phyloP scores from a whole-genome alignment of 2,329 filamentous ascomycete genomes.

The Madurella mycetomatis region DNA sequence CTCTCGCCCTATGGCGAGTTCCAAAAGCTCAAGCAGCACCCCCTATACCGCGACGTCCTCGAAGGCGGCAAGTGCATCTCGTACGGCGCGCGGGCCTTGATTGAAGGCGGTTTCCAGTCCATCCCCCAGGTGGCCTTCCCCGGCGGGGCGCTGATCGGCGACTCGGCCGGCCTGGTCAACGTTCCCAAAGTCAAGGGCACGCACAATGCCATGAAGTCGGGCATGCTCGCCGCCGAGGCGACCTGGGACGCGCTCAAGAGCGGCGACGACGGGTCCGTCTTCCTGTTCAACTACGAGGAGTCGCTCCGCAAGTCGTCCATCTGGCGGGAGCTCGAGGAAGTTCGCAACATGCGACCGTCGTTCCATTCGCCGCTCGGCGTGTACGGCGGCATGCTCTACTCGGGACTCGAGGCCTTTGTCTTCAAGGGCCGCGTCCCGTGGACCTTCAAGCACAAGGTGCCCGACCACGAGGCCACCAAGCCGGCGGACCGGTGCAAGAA shows the following conservation, averaged over 20 bases:
- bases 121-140: slow-evolving; percentile 97
- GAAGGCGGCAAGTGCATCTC: slow-evolving; percentile 97
- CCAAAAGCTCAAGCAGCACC: slow-evolving; percentile 97
- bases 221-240: slow-evolving; percentile 92
- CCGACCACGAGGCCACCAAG: slow-evolving; percentile 76
- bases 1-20: slow-evolving; percentile 93
- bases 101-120: slow-evolving; percentile 94
- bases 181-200: slow-evolving; percentile 98
- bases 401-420: slow-evolving; percentile 83
- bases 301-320: slow-evolving; percentile 79
- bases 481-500: slow-evolving; percentile 73
- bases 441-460: slow-evolving; percentile 80
- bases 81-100: slow-evolving; percentile 85
- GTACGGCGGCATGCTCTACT: slow-evolving; percentile 88
- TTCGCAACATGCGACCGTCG: slow-evolving; percentile 95
- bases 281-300: slow-evolving; percentile 93
- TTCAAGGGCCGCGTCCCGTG: slow-evolving; percentile 83
- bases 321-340: slow-evolving; percentile 90
- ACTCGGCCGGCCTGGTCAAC: slow-evolving; percentile 94
- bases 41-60: slow-evolving; percentile 79
- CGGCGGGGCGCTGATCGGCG: slow-evolving; percentile 89
- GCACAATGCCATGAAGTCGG: slow-evolving; percentile 95
- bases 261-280: slow-evolving; percentile 64
- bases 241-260: slow-evolving; percentile 69
- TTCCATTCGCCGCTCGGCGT: slow-evolving; percentile 86